Evolutionary conservation across 257 asterid species (phyloP).

Genomic region (Vinca minor): DNA sequence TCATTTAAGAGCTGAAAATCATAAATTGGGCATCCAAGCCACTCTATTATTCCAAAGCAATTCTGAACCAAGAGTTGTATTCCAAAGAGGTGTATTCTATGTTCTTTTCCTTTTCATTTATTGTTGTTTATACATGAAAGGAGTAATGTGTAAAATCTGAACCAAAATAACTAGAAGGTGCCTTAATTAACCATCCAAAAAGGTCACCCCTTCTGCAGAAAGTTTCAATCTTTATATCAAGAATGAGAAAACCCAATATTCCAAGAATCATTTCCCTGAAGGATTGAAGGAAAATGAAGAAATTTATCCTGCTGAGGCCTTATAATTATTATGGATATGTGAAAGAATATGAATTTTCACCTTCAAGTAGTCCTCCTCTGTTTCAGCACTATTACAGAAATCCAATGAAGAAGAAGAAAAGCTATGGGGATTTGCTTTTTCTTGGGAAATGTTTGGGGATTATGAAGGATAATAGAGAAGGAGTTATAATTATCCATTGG

Average conservation of each 20-base stretch:
- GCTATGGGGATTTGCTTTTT: constrained; percentile 24
- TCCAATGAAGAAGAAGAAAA: constrained; percentile 16
- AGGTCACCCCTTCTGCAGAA: constrained; percentile 34
- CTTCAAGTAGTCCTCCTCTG: constrained; percentile 51
- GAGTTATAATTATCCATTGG: constrained; percentile 15
- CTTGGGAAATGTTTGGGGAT: constrained; percentile 36
- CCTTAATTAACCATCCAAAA: no score
- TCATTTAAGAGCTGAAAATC: no score
- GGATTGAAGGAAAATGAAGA: constrained; percentile 27
- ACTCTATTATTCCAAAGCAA: no score
- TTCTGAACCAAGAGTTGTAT: no score
- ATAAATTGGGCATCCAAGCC: no score
- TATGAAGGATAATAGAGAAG: constrained; percentile 7
- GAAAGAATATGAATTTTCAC: constrained; percentile 58
- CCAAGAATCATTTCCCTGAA: constrained; percentile 28
- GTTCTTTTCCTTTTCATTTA: no score
- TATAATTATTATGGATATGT: constrained; percentile 34
- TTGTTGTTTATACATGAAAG: no score
- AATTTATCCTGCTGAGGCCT: constrained; percentile 22
- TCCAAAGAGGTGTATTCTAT: no score
- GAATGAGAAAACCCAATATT: constrained; percentile 37
- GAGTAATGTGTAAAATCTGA: no score
- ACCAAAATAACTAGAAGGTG: no score
- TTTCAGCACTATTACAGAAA: constrained; percentile 20
- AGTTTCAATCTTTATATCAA: constrained; percentile 36